Evolutionary conservation across 306 rosid species (phyloP).

Genomic region (Vigna angularis): DNA sequence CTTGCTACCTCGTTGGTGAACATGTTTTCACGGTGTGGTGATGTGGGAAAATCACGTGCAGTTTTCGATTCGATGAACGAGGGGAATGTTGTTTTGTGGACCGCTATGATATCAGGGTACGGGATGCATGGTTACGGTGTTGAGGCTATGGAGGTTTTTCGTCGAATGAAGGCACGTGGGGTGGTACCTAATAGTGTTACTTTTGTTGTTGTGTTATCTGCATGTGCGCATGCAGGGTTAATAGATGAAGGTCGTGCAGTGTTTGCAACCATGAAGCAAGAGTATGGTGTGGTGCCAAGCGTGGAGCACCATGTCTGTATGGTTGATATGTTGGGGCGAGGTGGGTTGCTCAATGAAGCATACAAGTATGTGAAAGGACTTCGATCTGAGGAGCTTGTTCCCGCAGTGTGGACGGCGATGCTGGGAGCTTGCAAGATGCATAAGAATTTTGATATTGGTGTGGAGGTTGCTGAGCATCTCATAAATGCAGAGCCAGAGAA

Average conservation of each 20-base stretch:
- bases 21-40: constrained; percentile 88
- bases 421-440: constrained; percentile 96
- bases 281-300: constrained; percentile 70
- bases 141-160: constrained; percentile 71
- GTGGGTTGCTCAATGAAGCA: constrained; percentile 84
- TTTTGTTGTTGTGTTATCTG: constrained; percentile 80
- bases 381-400: constrained; percentile 51
- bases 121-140: constrained; percentile 82
- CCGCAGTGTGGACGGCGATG: constrained; percentile 84
- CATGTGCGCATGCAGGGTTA: constrained; percentile 93
- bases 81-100: constrained; percentile 83
- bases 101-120: constrained; percentile 89
- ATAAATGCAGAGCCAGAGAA: constrained; percentile 80
- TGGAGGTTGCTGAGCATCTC: constrained; percentile 76
- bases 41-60: constrained; percentile 60
- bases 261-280: constrained; percentile 68
- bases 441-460: constrained; percentile 76
- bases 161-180: constrained; percentile 58
- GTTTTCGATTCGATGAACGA: constrained; percentile 75
- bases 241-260: constrained; percentile 68
- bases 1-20: constrained; percentile 81
- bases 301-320: constrained; percentile 85
- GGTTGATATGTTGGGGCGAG: constrained; percentile 95
- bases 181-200: constrained; percentile 75
- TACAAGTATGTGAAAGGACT: constrained; percentile 58